A percentile compares a stretch with the other conserved stretches of the same genome.
These are phyloP conservation scores for Globisporangium echinulatum DNA, from an alignment of 352 stramenopile species.

Conservation along the genomic window DNA sequence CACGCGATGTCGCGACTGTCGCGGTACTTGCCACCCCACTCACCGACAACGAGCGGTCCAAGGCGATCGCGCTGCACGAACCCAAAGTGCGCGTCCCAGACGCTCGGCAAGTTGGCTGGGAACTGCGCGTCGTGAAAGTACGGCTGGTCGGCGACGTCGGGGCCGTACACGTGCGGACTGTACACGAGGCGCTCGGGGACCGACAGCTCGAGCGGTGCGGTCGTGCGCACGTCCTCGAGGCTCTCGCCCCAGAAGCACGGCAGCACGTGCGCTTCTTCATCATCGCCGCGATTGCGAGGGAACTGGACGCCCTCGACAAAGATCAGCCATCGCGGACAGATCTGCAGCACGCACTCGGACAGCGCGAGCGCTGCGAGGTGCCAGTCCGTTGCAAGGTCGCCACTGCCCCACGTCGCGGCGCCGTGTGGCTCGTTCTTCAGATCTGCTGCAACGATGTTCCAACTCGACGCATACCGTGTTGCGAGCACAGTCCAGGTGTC, in stretches of 20 bases:
- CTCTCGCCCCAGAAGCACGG: slow-evolving; percentile 56
- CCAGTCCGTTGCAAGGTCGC: slow-evolving; percentile 34
- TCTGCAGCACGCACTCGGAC: slow-evolving; percentile 15
- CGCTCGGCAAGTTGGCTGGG: slow-evolving; percentile 34
- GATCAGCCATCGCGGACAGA: slow-evolving; percentile 40
- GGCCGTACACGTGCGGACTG: slow-evolving; percentile 46
- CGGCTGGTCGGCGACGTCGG: slow-evolving; percentile 33
- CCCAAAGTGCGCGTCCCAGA: slow-evolving; percentile 61
- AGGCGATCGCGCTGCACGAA: slow-evolving; percentile 23
- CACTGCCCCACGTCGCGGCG: slow-evolving; percentile 33
- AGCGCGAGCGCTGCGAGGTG: slow-evolving; percentile 27
- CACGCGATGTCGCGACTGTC: slow-evolving; percentile 30
- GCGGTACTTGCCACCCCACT: slow-evolving; percentile 48
- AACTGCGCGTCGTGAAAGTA: slow-evolving; percentile 37
- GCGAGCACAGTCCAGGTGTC: slow-evolving; percentile 31
- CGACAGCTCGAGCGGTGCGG: slow-evolving; percentile 18
- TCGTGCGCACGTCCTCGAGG: slow-evolving; percentile 20
- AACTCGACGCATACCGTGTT: slow-evolving; percentile 23
- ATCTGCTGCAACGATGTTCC: slow-evolving; percentile 48
- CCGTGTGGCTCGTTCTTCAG: slow-evolving; percentile 57
- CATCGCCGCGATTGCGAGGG: slow-evolving; percentile 15
- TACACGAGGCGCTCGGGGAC: slow-evolving; percentile 41
- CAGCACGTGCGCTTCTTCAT: slow-evolving; percentile 5
- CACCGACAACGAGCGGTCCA: slow-evolving; percentile 45
- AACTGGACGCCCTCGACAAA: slow-evolving; percentile 48